Base-by-base conservation (phyloP, 108 stramenopile species). In the Skeletonema menzelii region DNA sequence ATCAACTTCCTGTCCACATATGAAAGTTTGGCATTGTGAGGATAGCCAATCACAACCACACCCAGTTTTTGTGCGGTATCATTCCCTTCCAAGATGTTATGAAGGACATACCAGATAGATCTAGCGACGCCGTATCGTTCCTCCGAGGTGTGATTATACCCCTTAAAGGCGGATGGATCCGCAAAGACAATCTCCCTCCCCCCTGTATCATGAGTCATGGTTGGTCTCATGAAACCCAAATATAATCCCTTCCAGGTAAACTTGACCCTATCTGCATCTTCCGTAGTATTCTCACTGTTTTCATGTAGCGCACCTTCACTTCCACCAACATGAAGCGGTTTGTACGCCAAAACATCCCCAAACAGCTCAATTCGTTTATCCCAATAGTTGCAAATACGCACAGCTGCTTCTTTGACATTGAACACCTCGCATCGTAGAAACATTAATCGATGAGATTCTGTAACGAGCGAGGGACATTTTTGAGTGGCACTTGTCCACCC, bases 381-480 rank as follows among this genome's bases (percentile, higher is more conserved):
- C 87, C 85, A 86, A 60, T 88, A 88, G 7, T 77, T 64, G 56
- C 32, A 57, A 20, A 83, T 68, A 15, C 83, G 68, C 15, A 59
- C 42, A n/a, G 85, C 85, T 20, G 87, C 83, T 8, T 61, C 30
- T 63, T 68, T 59, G 5, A 30, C 32, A 72, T 86, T 64, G 72
- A 88, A 88, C 7, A 79, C 59, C 62, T 88, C 87, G 60, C 84
- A 87, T 26, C 89, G 83, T 26, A 90, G 62, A 59, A 88, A 88
- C 72, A 81, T 70, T 14, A 90, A 74, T 30, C 80, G 75, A 49
- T 77, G 79, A 5, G 49, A 53, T 26, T 79, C 73, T 24, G 59
- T 63, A 20, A 79, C 38, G 11, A 82, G 32, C 17, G 77, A 49
- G 8, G 86, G 85, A 38, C 80, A 87, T 66, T 75, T 79, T 46